These are phyloP conservation scores for Hyphopichia buzzinii DNA, from an alignment of 1,139 yeast genomes.

Conservation along the genomic window DNA sequence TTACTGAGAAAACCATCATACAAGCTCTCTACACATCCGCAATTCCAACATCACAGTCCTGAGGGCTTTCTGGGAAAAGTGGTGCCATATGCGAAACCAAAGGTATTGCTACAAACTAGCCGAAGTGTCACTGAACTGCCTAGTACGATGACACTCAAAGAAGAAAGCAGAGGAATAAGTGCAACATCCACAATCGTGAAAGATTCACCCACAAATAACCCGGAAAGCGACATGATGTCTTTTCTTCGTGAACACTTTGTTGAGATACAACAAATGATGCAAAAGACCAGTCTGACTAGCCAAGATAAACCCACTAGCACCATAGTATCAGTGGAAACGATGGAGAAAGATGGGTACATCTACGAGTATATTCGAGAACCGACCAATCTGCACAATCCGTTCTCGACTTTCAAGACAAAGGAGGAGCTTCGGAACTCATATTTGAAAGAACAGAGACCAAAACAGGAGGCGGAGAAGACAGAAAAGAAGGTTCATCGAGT, in stretches of 20 bases:
- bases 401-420: constrained; percentile 1
- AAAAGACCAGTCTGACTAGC: too few species aligned
- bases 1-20: constrained; percentile 20
- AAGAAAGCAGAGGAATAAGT: too few species aligned
- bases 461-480: too few species aligned
- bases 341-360: constrained; percentile 8
- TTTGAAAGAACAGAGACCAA: constrained; percentile 1
- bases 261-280: neutral
- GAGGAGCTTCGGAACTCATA: constrained; percentile 1
- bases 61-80: constrained; percentile 1
- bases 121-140: too few species aligned
- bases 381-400: constrained; percentile 9
- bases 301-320: too few species aligned
- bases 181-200: too few species aligned
- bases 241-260: neutral
- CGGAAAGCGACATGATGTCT: neutral
- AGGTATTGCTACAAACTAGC: too few species aligned
- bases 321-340: neutral
- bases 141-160: too few species aligned
- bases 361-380: constrained; percentile 8
- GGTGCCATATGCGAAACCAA: constrained; percentile 24
- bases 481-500: too few species aligned
- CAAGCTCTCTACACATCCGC: constrained; percentile 25
- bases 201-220: too few species aligned
- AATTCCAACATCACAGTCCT: constrained; percentile 19